Conservation (phyloP, 192 early-diverging fungal species). For the Jimgerdemannia flammicorona region DNA sequence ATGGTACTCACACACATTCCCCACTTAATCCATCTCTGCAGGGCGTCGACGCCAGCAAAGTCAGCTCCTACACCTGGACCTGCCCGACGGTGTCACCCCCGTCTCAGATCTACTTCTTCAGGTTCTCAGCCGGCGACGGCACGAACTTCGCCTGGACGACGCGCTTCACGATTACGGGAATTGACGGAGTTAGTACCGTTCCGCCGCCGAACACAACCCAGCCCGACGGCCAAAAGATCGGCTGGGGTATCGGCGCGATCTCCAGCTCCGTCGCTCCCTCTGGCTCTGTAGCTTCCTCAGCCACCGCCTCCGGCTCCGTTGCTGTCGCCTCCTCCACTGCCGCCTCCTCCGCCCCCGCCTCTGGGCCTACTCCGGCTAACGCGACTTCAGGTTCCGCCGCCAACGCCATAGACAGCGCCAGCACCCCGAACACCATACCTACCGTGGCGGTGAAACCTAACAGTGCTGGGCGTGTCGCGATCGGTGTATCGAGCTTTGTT, state of each 20-base stretch:
- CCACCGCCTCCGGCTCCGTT: neutral
- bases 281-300: neutral
- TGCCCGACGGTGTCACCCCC: conserved; percentile 24
- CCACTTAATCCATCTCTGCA: neutral
- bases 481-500: neutral
- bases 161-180: conserved; percentile 27
- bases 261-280: neutral
- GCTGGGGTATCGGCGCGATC: conserved; percentile 23
- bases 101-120: conserved; percentile 36
- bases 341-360: neutral
- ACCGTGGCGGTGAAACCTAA: neutral
- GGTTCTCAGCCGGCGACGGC: conserved; percentile 25
- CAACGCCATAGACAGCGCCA: neutral
- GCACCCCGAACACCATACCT: too few relatives aligned
- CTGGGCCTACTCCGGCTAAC: neutral
- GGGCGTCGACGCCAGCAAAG: conserved; percentile 16
- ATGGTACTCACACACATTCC: neutral
- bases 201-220: conserved; percentile 11
- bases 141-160: conserved; percentile 25
- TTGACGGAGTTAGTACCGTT: neutral
- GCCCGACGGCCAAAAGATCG: conserved; percentile 6
- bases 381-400: neutral
- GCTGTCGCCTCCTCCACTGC: neutral
- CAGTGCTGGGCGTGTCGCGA: neutral
- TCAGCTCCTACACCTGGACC: conserved; percentile 9